These are phyloP conservation scores for Schrenkiella parvula DNA, from an alignment of 345 rosid genomes.

Conservation along the genomic window DNA sequence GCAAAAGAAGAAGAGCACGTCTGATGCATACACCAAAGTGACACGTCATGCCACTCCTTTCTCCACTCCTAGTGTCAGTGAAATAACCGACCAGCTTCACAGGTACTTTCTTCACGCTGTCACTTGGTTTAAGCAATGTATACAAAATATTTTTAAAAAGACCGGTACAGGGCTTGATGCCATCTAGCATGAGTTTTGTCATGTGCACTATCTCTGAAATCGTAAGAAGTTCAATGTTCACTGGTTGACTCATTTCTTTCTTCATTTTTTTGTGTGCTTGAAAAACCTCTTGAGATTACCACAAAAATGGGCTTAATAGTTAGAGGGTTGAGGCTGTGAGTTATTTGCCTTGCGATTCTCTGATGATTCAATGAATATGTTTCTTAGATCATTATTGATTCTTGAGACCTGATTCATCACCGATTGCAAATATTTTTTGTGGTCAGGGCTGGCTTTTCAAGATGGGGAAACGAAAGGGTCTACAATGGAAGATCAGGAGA, in stretches of 20 bases:
- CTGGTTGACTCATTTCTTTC: background rate
- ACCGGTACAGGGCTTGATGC: background rate
- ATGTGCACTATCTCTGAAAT: background rate
- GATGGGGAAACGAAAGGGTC: constrained; percentile 86
- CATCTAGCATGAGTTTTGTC: background rate
- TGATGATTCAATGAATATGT: background rate
- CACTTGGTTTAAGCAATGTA: background rate
- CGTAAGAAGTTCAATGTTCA: background rate
- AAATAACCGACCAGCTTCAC: constrained; percentile 82
- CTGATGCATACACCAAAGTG: constrained; percentile 50
- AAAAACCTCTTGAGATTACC: background rate
- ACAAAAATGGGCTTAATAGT: background rate
- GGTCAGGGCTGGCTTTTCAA: constrained; percentile 77
- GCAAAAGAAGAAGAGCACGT: constrained; percentile 17
- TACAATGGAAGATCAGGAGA: constrained; percentile 78
- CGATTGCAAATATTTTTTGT: background rate
- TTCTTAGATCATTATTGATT: background rate
- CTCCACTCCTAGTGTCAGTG: constrained; percentile 64
- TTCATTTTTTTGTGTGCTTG: background rate
- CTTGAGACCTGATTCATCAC: background rate
- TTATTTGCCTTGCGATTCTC: background rate
- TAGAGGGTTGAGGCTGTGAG: background rate
- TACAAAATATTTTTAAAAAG: background rate
- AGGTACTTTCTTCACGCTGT: constrained; percentile 39
- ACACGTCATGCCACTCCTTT: constrained; percentile 80